Base-by-base conservation (phyloP, 768 basidiomycete genomes). In the Russula olivacea region DNA sequence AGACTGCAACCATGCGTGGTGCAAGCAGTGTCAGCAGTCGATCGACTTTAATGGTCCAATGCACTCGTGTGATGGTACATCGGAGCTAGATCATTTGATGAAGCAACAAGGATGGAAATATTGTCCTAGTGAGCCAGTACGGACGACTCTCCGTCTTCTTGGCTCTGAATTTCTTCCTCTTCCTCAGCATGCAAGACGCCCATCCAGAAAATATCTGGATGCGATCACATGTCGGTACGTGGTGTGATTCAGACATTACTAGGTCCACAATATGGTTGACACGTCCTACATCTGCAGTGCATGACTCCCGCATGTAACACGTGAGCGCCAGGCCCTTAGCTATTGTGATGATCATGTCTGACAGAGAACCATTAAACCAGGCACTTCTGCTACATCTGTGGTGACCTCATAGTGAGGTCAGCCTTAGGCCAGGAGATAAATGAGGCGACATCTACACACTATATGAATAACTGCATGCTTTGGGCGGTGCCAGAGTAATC, bases 171-270 rank as follows among this genome's bases (percentile, higher is more conserved):
- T 25, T 36, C 21, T 55, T 40, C 6, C 3, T 17, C 21, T 32
- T 55, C 25, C 12, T 15, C 30, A 80, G 79, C 78, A 7, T 81
- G 80, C 66, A 69, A 70, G 58, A 80, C 82, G 11, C 79, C 82
- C 4, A 78, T 82, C 21, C 78, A 75, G 59, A 85, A 82, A 66
- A 74, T 75, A 10, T 72, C 71, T 17, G 84, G 84, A 2, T 85
- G 84, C 57, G 79, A 83, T 61, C 83, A 85, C 69, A 85, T 85
- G 80, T 76, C 77, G 63, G 83, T 83, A 34, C 73, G 82, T 67
- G 56, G 21, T 30, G 48, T 7, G 28, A 34, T 40, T 40, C 41
- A 36, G 28, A 41, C 40, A 30, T 41, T 38, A 25, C 48, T 21
- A 23, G 9, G n/a, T 48, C 11, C 30, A 30, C 4, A 30, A 30